Percentiles rank a stretch among this genome's conserved stretches.
Evolutionary conservation across 1,284 basidiomycete species (phyloP).

Genomic region (Irpex lacteus): DNA sequence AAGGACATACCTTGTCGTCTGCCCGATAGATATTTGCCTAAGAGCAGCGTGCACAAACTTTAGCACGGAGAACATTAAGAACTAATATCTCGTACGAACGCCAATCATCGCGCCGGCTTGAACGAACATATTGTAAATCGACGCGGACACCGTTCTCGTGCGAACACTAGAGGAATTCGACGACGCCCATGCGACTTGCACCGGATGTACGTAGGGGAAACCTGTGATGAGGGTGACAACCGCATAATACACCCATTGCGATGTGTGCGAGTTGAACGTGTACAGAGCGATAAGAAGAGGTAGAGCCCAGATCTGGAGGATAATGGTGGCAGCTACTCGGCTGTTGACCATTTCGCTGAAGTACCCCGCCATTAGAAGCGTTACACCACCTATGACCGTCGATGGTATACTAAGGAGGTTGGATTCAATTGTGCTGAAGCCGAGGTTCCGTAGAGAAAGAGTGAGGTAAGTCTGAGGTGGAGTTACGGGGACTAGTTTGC

Average conservation of each 20-base stretch:
- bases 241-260: constrained; percentile 58
- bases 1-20: constrained; percentile 26
- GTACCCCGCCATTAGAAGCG: constrained; percentile 45
- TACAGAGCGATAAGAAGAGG: constrained; percentile 58
- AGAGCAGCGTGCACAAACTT: neutral
- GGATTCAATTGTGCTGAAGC: constrained; percentile 58
- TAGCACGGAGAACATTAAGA: neutral
- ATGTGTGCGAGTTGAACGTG: constrained; percentile 48
- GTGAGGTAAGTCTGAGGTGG: constrained; percentile 62
- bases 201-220: constrained; percentile 43
- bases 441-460: constrained; percentile 57
- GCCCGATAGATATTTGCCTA: constrained; percentile 32
- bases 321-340: constrained; percentile 49
- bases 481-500: constrained; percentile 42
- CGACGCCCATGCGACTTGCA: constrained; percentile 61
- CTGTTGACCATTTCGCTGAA: constrained; percentile 55
- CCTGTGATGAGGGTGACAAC: constrained; percentile 56
- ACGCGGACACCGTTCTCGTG: constrained; percentile 56
- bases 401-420: constrained; percentile 63
- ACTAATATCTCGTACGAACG: constrained; percentile 29
- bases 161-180: constrained; percentile 58
- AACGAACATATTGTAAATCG: constrained; percentile 63
- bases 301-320: constrained; percentile 59
- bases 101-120: constrained; percentile 51
- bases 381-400: constrained; percentile 33